A percentile compares a stretch with the other conserved stretches of the same genome.
phyloP scores from a whole-genome alignment of 352 stramenopile species.

The Phytophthora pistaciae region DNA sequence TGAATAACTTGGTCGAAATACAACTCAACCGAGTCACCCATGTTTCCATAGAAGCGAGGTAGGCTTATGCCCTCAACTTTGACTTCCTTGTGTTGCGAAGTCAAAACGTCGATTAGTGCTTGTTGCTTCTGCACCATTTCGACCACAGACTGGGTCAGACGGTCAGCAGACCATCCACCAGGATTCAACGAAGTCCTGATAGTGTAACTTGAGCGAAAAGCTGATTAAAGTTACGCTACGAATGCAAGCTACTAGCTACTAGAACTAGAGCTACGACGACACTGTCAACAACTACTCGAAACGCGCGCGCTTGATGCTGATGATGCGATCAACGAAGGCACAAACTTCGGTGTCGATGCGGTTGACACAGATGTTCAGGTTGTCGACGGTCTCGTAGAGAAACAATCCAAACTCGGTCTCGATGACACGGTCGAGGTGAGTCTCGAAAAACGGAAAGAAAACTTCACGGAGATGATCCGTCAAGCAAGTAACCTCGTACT shows the following conservation, averaged over 20 bases:
- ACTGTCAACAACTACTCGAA: conserved; percentile 1
- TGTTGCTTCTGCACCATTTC: conserved; percentile 1
- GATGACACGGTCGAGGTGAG: background rate
- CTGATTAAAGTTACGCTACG: background rate
- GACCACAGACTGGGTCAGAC: background rate
- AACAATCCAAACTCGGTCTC: background rate
- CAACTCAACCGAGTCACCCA: background rate
- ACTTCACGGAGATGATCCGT: background rate
- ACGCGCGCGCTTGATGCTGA: background rate
- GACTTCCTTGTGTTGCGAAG: background rate
- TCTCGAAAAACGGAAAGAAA: background rate
- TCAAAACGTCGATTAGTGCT: background rate
- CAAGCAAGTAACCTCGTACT: background rate
- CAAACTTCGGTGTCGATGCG: background rate
- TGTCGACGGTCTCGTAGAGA: background rate
- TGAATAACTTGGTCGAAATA: background rate
- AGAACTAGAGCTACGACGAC: background rate
- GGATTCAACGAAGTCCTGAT: background rate
- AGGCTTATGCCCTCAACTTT: conserved; percentile 1
- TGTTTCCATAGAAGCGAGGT: background rate
- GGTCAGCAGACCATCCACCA: background rate
- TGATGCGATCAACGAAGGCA: background rate
- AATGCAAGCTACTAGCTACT: background rate
- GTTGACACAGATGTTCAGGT: background rate
- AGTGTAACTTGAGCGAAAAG: conserved; percentile 1